Conservation (phyloP, 805 yeast species). For the Schwanniomyces occidentalis region DNA sequence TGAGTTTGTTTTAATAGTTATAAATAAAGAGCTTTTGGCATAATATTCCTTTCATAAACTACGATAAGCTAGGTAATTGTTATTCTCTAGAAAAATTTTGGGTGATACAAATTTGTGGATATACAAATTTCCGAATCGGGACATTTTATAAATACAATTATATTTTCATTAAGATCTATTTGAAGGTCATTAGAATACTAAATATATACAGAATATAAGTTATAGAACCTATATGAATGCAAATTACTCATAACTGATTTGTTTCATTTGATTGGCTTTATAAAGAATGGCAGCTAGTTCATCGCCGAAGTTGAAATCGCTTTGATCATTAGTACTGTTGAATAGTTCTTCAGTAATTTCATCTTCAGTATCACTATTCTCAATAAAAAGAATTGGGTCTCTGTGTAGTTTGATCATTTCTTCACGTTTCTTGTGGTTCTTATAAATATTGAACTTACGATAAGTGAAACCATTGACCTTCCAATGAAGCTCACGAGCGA, state of each 20-base stretch:
- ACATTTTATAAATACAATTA: slow-evolving; percentile 5
- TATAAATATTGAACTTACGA: slow-evolving; percentile 21
- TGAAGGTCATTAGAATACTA: too few relatives aligned
- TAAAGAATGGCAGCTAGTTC: slow-evolving; percentile 21
- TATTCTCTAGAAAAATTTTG: too few relatives aligned
- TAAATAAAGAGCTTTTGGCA: too few relatives aligned
- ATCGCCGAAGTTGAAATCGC: slow-evolving; percentile 18
- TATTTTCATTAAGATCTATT: too few relatives aligned
- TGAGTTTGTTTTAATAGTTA: too few relatives aligned
- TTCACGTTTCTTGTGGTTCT: slow-evolving; percentile 20
- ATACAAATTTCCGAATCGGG: slow-evolving; percentile 9
- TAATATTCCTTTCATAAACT: too few relatives aligned
- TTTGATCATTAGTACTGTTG: slow-evolving; percentile 5
- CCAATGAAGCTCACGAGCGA: slow-evolving; percentile 40
- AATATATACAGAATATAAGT: too few relatives aligned
- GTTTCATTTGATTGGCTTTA: slow-evolving; percentile 7
- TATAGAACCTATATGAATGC: too few relatives aligned
- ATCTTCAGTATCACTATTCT: slow-evolving; percentile 11
- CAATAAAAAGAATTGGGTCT: slow-evolving; percentile 17
- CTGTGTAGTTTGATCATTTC: slow-evolving; percentile 16
- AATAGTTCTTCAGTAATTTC: slow-evolving; percentile 23
- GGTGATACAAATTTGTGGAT: slow-evolving; percentile 7
- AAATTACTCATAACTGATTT: too few relatives aligned
- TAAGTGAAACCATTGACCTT: slow-evolving; percentile 33
- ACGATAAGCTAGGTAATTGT: too few relatives aligned